Base-by-base conservation (phyloP, 225 moss, liverwort and hornwort species). In the Asterella californica region DNA sequence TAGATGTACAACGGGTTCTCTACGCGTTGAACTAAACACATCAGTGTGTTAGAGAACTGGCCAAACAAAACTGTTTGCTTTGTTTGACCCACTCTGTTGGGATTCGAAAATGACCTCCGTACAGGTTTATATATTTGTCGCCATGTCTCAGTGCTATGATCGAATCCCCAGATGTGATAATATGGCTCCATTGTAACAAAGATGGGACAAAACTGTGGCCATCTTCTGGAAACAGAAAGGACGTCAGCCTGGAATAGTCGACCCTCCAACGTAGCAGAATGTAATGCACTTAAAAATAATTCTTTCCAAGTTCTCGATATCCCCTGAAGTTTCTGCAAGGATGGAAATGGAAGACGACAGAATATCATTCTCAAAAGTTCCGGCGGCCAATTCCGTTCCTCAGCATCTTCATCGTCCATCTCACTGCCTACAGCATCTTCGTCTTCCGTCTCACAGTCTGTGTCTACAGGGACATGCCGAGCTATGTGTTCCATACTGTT, bases 161-260 rank as follows among this genome's bases (percentile, higher is more conserved):
- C 27, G 27, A 62, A 25, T 62, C 62, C 62, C 27, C 62, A 27
- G 27, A 62, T 62, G 62, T 62, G 62, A 27, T n/a, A 62, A n/a
- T 62, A 0, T 10, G 62, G 62, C 11, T 62, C 25, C 27, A n/a
- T 25, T 62, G 62, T 25, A n/a, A n/a, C 62, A 29, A 62, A 27
- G 25, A 62, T 24, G n/a, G n/a, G 62, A 24, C 62, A 62, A 62
- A 62, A 62, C 29, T 62, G 62, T 62, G 62, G 62, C 62, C 62
- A 62, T n/a, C n/a, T 24, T 22, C 10, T 62, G 4, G 62, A 62
- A n/a, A 62, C 27, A 27, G 62, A n/a, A 62, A 62, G 25, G n/a
- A 62, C 25, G n/a, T 62, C 62, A 29, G 2, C 25, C 11, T 62
- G n/a, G 25, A 62, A 62, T 2, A n/a, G n/a, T 21, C n/a, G 59